These are phyloP conservation scores for Penicillium fuscoglaucum DNA, from an alignment of 2,329 filamentous ascomycete genomes.

Conservation along the genomic window DNA sequence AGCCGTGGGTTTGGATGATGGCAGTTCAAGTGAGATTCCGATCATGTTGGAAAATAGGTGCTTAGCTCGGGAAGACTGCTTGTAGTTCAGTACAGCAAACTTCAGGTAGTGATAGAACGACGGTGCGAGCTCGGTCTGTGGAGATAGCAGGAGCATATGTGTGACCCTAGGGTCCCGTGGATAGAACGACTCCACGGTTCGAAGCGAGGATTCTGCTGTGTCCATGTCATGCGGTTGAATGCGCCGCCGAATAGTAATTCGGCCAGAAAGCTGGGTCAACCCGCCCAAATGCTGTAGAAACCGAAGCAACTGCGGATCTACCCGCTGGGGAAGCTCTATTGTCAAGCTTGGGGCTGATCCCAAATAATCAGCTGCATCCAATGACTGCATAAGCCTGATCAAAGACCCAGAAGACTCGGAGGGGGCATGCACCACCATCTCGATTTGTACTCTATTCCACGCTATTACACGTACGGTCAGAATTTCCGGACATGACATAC, in stretches of 20 bases:
- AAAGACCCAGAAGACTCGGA: constrained; percentile 70
- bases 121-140: constrained; percentile 75
- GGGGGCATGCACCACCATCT: constrained; percentile 79
- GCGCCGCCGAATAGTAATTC: constrained; percentile 71
- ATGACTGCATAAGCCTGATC: constrained; percentile 72
- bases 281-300: constrained; percentile 68
- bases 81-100: constrained; percentile 74
- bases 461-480: constrained; percentile 45
- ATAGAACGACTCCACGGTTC: constrained; percentile 86
- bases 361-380: constrained; percentile 73
- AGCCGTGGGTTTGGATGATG: constrained; percentile 56
- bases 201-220: constrained; percentile 69
- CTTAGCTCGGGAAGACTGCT: constrained; percentile 60
- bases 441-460: constrained; percentile 76
- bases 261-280: constrained; percentile 56
- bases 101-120: constrained; percentile 85
- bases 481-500: constrained; percentile 1
- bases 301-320: constrained; percentile 64
- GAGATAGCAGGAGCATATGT: constrained; percentile 81
- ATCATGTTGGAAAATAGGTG: constrained; percentile 59
- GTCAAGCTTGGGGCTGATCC: constrained; percentile 72
- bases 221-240: constrained; percentile 62
- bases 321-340: constrained; percentile 73
- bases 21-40: constrained; percentile 77
- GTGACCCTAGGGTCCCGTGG: constrained; percentile 63